A percentile compares a stretch with the other conserved stretches of the same genome.
Conservation (phyloP, 176 grass and related monocot species). For the Zea luxurians region DNA sequence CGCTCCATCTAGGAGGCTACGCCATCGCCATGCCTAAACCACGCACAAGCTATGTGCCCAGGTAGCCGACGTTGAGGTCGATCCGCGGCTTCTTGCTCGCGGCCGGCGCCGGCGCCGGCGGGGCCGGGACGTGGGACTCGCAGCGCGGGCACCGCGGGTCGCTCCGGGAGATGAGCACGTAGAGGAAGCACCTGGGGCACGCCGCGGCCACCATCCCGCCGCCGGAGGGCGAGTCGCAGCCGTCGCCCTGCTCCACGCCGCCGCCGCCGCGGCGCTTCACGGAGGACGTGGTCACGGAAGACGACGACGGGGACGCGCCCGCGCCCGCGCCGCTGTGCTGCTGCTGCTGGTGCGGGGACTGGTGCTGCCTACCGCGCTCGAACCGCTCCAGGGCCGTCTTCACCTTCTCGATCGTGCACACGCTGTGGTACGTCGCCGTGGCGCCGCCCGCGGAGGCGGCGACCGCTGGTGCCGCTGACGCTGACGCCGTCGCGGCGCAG, state of each 20-base stretch:
- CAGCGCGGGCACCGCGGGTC: slow-evolving; percentile 84
- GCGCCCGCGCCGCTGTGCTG: slow-evolving; percentile 30
- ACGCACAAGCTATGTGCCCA: slow-evolving; percentile 38
- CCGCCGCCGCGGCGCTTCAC: slow-evolving; percentile 43
- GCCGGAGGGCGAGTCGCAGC: slow-evolving; percentile 55
- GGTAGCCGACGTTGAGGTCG: slow-evolving; percentile 65
- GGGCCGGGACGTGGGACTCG: slow-evolving; percentile 63
- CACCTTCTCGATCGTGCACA: slow-evolving; percentile 90
- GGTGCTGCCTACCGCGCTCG: slow-evolving; percentile 55
- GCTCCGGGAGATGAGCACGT: slow-evolving; percentile 82
- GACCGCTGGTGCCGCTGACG: not conserved
- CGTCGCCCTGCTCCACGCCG: slow-evolving; percentile 59
- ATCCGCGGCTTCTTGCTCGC: slow-evolving; percentile 69
- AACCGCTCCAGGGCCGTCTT: slow-evolving; percentile 73
- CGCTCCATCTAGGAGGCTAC: not conserved
- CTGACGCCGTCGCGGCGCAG: not conserved
- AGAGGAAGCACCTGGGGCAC: slow-evolving; percentile 86
- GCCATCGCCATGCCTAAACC: not conserved
- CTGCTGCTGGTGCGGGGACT: not conserved
- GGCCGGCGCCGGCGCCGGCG: not conserved
- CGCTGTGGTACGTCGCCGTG: slow-evolving; percentile 67
- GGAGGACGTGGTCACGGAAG: slow-evolving; percentile 66
- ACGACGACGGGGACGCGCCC: slow-evolving; percentile 61
- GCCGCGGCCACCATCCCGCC: slow-evolving; percentile 73
- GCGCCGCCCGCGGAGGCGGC: not conserved